phyloP scores from a whole-genome alignment of 257 asterid species.

The Linaria vulgaris region DNA sequence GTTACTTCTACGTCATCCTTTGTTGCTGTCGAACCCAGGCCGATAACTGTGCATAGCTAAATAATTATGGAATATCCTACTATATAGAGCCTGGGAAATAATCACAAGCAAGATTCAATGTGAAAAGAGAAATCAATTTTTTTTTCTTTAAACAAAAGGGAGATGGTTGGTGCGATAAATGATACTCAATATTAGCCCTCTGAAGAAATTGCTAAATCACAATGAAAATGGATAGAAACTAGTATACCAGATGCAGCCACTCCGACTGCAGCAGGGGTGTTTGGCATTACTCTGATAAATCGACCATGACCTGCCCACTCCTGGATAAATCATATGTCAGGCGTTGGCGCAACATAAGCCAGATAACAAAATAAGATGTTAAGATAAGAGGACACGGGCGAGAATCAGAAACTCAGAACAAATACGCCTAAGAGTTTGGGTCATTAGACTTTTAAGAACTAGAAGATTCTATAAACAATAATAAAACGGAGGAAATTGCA shows the following conservation, averaged over 20 bases:
- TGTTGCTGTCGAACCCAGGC: slow-evolving; percentile 69
- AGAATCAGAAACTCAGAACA: background rate
- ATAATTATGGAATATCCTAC: slow-evolving; percentile 6
- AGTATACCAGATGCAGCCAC: slow-evolving; percentile 80
- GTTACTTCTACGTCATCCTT: slow-evolving; percentile 74
- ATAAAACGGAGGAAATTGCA: slow-evolving; percentile 10
- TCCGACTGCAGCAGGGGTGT: slow-evolving; percentile 93
- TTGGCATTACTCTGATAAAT: slow-evolving; percentile 89
- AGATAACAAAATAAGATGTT: background rate
- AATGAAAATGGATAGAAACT: background rate
- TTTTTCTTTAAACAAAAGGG: background rate
- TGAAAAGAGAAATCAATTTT: background rate
- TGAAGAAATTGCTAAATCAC: background rate
- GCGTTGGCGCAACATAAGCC: background rate
- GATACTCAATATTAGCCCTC: background rate
- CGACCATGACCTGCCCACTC: slow-evolving; percentile 87
- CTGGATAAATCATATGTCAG: slow-evolving; percentile 37
- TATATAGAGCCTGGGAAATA: background rate
- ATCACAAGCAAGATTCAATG: too few species aligned
- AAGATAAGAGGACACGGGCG: background rate
- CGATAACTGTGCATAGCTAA: slow-evolving; percentile 49
- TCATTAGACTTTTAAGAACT: background rate
- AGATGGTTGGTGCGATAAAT: slow-evolving; percentile 3
- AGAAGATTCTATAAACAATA: background rate
- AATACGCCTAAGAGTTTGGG: background rate